These are phyloP conservation scores for Phytophthora tentaculata DNA, from an alignment of 352 stramenopile species.

Conservation along the genomic window DNA sequence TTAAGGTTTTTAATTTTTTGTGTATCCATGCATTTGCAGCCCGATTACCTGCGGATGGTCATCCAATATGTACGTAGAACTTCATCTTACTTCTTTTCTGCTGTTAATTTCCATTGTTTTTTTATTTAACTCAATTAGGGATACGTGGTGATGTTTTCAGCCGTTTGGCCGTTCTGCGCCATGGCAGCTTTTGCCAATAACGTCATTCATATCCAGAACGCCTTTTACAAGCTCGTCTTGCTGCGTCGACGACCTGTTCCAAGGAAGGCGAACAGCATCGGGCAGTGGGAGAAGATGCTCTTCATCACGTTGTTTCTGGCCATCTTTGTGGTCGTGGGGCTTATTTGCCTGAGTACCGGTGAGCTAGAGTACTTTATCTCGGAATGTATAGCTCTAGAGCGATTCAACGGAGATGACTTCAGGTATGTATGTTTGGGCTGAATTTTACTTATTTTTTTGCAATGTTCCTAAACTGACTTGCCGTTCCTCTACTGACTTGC, in stretches of 20 bases:
- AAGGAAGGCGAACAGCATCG: conserved; percentile 85
- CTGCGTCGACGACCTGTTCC: conserved; percentile 73
- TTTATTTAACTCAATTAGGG: conserved; percentile 42
- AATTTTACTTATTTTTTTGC: too few species aligned
- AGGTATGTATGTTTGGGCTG: conserved; percentile 48
- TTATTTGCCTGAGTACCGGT: conserved; percentile 86
- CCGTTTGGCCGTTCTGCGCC: conserved; percentile 87
- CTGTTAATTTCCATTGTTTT: conserved; percentile 5
- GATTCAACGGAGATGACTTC: conserved; percentile 85
- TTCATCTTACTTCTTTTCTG: background rate
- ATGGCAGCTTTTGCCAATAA: conserved; percentile 84
- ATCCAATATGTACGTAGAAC: conserved; percentile 82
- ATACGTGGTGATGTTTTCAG: conserved; percentile 91
- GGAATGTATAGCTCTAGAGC: conserved; percentile 71
- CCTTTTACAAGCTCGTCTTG: conserved; percentile 84
- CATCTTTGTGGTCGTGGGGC: conserved; percentile 83
- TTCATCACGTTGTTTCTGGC: conserved; percentile 84
- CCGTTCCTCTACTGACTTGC: conserved; percentile 17
- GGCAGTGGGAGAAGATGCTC: conserved; percentile 88
- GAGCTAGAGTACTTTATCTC: conserved; percentile 87
- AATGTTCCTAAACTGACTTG: background rate
- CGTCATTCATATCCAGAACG: conserved; percentile 83
- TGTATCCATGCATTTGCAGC: conserved; percentile 34
- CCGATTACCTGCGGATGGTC: conserved; percentile 86
- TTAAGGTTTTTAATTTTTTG: background rate